A percentile compares a stretch with the other conserved stretches of the same genome.
Evolutionary conservation across 2,329 filamentous ascomycete genomes (phyloP).

Genomic region (Alternaria consortialis): DNA sequence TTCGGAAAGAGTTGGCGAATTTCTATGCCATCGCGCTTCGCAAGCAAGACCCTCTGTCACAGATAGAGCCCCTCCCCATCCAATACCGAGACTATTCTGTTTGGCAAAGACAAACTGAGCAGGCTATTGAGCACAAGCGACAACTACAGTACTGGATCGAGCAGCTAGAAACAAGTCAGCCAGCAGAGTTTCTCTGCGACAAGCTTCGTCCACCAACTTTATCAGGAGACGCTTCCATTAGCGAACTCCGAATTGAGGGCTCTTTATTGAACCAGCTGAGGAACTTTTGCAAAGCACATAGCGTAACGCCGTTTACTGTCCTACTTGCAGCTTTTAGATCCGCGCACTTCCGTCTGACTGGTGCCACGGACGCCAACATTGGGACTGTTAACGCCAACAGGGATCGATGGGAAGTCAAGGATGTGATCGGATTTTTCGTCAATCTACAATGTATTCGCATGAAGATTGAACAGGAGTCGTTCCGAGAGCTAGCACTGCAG

Average conservation of each 20-base stretch:
- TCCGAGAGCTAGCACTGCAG: slow-evolving; percentile 10
- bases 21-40: neutral
- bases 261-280: neutral
- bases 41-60: neutral
- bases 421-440: slow-evolving; percentile 24
- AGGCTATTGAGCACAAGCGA: neutral
- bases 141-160: slow-evolving; percentile 2
- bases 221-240: neutral
- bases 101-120: neutral
- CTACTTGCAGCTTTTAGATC: slow-evolving; percentile 16
- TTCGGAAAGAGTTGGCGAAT: neutral
- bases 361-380: slow-evolving; percentile 15
- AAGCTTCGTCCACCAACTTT: neutral
- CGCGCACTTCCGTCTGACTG: slow-evolving; percentile 14
- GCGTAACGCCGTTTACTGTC: slow-evolving; percentile 4
- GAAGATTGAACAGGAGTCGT: slow-evolving; percentile 9
- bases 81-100: slow-evolving; percentile 9
- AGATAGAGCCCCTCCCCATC: neutral
- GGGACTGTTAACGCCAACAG: slow-evolving; percentile 14
- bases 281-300: neutral
- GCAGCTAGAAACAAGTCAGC: neutral
- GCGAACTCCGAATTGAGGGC: neutral
- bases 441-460: slow-evolving; percentile 19
- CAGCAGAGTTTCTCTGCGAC: slow-evolving; percentile 9
- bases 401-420: slow-evolving; percentile 9